Evolutionary conservation across 768 basidiomycete genomes (phyloP).

Genomic region (Russula abietina): DNA sequence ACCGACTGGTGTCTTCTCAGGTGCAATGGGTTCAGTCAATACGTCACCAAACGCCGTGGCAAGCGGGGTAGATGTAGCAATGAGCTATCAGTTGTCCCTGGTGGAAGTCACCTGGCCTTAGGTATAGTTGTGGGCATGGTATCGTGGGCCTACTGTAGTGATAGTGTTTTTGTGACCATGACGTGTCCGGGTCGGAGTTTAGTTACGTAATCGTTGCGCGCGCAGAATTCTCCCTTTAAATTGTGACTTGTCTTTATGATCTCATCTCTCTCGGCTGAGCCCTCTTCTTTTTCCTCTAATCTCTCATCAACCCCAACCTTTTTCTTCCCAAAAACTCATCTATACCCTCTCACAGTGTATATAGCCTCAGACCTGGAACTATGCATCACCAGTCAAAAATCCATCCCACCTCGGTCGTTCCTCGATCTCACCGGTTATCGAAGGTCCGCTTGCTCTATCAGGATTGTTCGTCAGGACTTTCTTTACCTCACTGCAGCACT

Average conservation of each 20-base stretch:
- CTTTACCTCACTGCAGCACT: not conserved
- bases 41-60: not conserved
- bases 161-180: no score
- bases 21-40: not conserved
- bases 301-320: not conserved
- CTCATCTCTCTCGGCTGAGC: not conserved
- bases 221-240: no score
- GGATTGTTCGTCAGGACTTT: not conserved
- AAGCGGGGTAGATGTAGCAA: not conserved
- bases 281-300: not conserved
- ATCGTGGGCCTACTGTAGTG: no score
- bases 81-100: not conserved
- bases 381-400: not conserved
- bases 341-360: not conserved
- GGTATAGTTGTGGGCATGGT: not conserved
- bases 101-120: not conserved
- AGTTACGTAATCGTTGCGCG: not conserved
- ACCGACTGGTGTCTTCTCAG: conserved; percentile 11
- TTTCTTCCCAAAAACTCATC: not conserved
- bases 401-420: not conserved
- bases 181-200: no score
- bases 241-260: not conserved
- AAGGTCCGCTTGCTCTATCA: not conserved
- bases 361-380: not conserved
- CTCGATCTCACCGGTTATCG: not conserved